A percentile compares a stretch with the other conserved stretches of the same genome.
Conservation (phyloP, 257 asterid species). For the Primulina tabacum region DNA sequence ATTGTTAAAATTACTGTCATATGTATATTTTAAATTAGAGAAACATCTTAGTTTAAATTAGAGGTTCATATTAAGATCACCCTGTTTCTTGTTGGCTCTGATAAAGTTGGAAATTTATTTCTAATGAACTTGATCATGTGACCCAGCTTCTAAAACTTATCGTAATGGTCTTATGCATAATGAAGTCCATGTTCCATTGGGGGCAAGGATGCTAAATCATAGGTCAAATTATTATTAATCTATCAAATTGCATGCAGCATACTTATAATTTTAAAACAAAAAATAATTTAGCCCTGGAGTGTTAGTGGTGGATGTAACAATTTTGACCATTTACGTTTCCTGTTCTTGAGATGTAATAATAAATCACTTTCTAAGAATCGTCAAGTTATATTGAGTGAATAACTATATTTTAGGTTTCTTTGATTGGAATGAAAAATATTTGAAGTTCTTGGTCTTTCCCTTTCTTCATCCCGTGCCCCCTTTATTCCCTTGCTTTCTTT, state of each 20-base stretch:
- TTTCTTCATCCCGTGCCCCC: constrained; percentile 1
- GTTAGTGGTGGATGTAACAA: neutral
- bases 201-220: too few relatives aligned
- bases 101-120: too few relatives aligned
- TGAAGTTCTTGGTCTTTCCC: neutral
- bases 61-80: too few relatives aligned
- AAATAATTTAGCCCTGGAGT: neutral
- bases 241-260: neutral
- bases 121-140: too few relatives aligned
- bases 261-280: too few relatives aligned
- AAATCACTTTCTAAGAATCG: neutral
- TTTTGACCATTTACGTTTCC: neutral
- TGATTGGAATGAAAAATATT: constrained; percentile 13
- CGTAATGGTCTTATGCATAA: too few relatives aligned
- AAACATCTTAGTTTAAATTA: too few relatives aligned
- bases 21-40: too few relatives aligned
- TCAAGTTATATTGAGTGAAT: neutral
- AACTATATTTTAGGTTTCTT: neutral
- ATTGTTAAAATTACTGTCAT: neutral
- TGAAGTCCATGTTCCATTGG: too few relatives aligned
- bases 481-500: neutral
- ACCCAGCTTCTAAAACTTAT: too few relatives aligned
- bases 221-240: too few relatives aligned
- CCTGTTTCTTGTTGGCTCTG: too few relatives aligned
- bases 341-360: neutral